Base-by-base conservation (phyloP, 352 stramenopile genomes). In the Pythium vanterpoolii region DNA sequence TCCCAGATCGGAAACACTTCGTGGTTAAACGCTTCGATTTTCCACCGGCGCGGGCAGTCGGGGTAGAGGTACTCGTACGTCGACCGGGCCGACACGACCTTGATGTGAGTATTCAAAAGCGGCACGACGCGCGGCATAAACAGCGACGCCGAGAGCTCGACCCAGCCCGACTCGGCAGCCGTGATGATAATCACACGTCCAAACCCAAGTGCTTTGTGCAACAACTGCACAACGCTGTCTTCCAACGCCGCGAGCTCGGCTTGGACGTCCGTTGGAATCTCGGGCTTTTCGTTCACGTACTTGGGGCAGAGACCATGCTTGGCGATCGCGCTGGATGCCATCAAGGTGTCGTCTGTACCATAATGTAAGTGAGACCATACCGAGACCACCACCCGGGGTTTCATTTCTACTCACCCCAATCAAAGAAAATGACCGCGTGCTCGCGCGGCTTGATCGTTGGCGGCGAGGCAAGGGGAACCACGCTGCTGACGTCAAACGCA, bases 61-160 rank as follows among this genome's bases (percentile, higher is more conserved):
- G 87, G 88, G 72, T 92, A 96, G 68, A 90, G 27, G n/a, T 87
- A 85, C 62, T 96, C 87, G 69, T 96, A 97, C 19, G 83, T 93
- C 33, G 85, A 91, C 13, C 89, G 84, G n/a, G 89, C 89, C n/a
- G 86, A 96, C 21, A 96, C 69, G 28, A 97, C 82, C 60, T 91
- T 93, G 36, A 97, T 89, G 40, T 86, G 71, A 23, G 77, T 85
- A 63, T 80, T 78, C 26, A 97, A 71, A 24, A 93, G 79, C n/a
- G 74, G 72, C 48, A 93, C 64, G 16, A 95, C 79, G 3, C 74
- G 75, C 14, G 89, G 89, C 75, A 97, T 86, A 65, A 96, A 97
- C 13, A 93, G 70, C 55, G 83, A 87, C 14, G 87, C 84, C 24
- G 82, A 95, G 11, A 96, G 71, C 56, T 96, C 82, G 8, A 97